These are phyloP conservation scores for Nakaseomyces nivariensis DNA, from an alignment of 1,139 yeast genomes.

Conservation along the genomic window DNA sequence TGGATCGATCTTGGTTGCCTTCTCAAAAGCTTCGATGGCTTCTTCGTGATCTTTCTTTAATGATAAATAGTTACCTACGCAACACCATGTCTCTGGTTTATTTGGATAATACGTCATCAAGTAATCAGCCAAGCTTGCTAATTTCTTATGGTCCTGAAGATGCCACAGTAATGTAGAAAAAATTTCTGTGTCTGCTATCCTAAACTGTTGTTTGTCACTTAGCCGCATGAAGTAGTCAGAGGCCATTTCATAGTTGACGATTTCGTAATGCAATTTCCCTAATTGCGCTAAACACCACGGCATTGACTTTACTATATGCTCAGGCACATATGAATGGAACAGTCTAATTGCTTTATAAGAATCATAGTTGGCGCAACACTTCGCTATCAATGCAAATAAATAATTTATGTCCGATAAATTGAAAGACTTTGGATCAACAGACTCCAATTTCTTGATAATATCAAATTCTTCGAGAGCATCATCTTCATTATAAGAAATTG, in stretches of 20 bases:
- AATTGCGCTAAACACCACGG: conserved; percentile 81
- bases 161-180: conserved; percentile 93
- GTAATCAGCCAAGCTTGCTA: conserved; percentile 76
- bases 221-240: conserved; percentile 53
- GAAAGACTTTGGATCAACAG: background rate
- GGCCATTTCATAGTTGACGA: conserved; percentile 74
- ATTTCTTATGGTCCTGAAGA: conserved; percentile 68
- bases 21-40: conserved; percentile 78
- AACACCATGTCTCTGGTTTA: conserved; percentile 85
- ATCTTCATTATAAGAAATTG: background rate
- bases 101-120: conserved; percentile 55
- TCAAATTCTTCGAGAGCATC: background rate
- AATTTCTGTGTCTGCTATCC: conserved; percentile 83
- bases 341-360: conserved; percentile 72
- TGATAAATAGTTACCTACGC: conserved; percentile 81
- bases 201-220: conserved; percentile 63
- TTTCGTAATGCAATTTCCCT: conserved; percentile 79
- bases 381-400: conserved; percentile 54
- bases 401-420: conserved; percentile 38
- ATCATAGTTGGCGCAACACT: conserved; percentile 59
- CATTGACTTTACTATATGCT: conserved; percentile 46
- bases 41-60: conserved; percentile 79
- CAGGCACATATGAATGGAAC: conserved; percentile 51
- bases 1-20: conserved; percentile 65
- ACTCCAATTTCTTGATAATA: background rate